Evolutionary conservation across 768 basidiomycete genomes (phyloP).

Genomic region (Phlebiopsis gigantea): DNA sequence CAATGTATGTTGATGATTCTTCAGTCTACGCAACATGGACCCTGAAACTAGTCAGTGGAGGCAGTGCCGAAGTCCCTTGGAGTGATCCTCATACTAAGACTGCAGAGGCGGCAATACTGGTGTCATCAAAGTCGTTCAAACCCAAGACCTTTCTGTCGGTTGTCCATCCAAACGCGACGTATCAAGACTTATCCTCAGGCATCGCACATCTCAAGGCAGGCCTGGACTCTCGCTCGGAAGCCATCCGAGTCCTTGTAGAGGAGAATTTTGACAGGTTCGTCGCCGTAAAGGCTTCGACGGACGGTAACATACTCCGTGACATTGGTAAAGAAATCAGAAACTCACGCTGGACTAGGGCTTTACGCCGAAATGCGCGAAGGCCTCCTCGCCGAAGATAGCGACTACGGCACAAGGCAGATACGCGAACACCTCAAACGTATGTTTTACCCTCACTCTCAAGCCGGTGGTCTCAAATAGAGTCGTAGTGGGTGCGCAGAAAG

Average conservation of each 20-base stretch:
- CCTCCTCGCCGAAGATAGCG: constrained; percentile 65
- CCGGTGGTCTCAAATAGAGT: not conserved
- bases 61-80: constrained; percentile 14
- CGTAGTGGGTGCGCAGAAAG: constrained; percentile 84
- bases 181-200: constrained; percentile 82
- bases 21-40: constrained; percentile 62
- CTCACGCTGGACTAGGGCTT: constrained; percentile 50
- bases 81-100: constrained; percentile 1
- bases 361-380: constrained; percentile 93
- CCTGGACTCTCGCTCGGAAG: constrained; percentile 88
- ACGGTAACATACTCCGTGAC: constrained; percentile 45
- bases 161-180: constrained; percentile 92
- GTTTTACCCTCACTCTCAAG: constrained; percentile 16
- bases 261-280: constrained; percentile 98
- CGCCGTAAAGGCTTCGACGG: constrained; percentile 94
- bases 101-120: constrained; percentile 75
- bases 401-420: constrained; percentile 79
- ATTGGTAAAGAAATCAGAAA: not conserved
- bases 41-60: constrained; percentile 66
- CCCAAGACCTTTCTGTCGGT: constrained; percentile 89
- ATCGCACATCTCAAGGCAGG: constrained; percentile 68
- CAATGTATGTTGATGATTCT: constrained; percentile 9
- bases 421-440: constrained; percentile 82
- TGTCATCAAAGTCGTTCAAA: constrained; percentile 93
- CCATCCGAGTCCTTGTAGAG: constrained; percentile 91